Percentiles rank a stretch among this genome's conserved stretches.
Evolutionary conservation across 164 flowering plant genomes (phyloP).

Genomic region (Sedum album): DNA sequence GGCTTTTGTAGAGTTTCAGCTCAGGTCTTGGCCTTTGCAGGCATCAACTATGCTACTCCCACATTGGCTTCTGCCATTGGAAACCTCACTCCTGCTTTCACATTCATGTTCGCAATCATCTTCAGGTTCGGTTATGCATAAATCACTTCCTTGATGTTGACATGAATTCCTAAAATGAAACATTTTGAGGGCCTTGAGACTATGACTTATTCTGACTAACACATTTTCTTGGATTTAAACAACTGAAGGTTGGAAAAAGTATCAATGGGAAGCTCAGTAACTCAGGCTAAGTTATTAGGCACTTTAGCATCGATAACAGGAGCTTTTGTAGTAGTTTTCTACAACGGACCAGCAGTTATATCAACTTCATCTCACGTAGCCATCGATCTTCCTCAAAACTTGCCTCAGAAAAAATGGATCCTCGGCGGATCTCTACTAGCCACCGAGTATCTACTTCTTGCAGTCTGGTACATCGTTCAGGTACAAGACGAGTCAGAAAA

Average conservation of each 20-base stretch:
- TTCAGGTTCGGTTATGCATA: slow-evolving; percentile 6
- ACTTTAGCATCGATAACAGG: slow-evolving; percentile 35
- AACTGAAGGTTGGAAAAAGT: slow-evolving; percentile 37
- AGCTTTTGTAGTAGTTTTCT: slow-evolving; percentile 31
- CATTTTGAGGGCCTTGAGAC: too few species aligned
- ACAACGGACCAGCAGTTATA: slow-evolving; percentile 28
- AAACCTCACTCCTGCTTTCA: slow-evolving; percentile 12
- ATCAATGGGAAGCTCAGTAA: slow-evolving; percentile 27
- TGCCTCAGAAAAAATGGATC: slow-evolving; percentile 19
- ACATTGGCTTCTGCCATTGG: slow-evolving; percentile 24
- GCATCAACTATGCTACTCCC: slow-evolving; percentile 22
- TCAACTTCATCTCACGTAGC: slow-evolving; percentile 6
- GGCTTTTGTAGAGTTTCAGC: slow-evolving; percentile 11
- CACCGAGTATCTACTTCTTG: slow-evolving; percentile 8
- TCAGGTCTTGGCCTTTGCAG: slow-evolving; percentile 12
- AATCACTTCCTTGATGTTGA: neutral
- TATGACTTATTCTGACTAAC: too few species aligned
- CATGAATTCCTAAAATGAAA: neutral
- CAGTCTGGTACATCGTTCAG: slow-evolving; percentile 27
- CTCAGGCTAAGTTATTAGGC: slow-evolving; percentile 34
- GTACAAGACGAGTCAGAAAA: too few species aligned
- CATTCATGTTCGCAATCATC: slow-evolving; percentile 14
- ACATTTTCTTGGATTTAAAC: neutral
- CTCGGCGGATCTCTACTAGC: slow-evolving; percentile 25
- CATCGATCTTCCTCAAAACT: slow-evolving; percentile 3